These are phyloP conservation scores for Ananas comosus DNA, from an alignment of 176 grass and related monocot species.

Conservation along the genomic window DNA sequence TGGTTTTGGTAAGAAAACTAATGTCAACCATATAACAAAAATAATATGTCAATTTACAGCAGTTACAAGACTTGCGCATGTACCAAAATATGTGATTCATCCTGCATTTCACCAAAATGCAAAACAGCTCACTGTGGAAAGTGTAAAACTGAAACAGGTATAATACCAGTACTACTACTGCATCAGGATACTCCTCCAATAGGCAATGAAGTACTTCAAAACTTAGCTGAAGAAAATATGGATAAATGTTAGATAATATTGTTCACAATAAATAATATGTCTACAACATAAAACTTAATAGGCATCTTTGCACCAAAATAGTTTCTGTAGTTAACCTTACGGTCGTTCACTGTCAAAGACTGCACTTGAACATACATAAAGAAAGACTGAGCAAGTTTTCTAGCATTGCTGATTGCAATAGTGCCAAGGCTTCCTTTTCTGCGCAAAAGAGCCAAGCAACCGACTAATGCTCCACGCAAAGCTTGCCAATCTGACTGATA, in stretches of 20 bases:
- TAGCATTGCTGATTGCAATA: slow-evolving; percentile 43
- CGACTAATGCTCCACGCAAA: slow-evolving; percentile 63
- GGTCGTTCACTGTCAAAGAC: slow-evolving; percentile 62
- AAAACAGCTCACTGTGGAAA: neutral
- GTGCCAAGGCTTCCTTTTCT: slow-evolving; percentile 53
- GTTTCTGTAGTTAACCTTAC: slow-evolving; percentile 48
- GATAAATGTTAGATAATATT: slow-evolving; percentile 8
- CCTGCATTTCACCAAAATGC: neutral
- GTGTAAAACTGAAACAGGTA: neutral
- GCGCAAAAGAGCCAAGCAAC: slow-evolving; percentile 64
- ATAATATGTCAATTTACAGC: neutral
- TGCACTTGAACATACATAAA: slow-evolving; percentile 56
- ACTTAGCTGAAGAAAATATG: slow-evolving; percentile 49
- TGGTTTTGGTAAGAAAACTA: too few relatives aligned
- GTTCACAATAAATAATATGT: slow-evolving; percentile 16
- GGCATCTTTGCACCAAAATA: slow-evolving; percentile 8
- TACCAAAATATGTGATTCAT: slow-evolving; percentile 12
- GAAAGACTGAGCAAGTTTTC: slow-evolving; percentile 61
- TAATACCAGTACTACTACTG: slow-evolving; percentile 52
- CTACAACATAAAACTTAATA: slow-evolving; percentile 10
- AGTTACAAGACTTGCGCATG: neutral
- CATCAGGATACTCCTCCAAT: slow-evolving; percentile 49
- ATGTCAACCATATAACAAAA: too few relatives aligned
- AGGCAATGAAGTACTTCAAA: slow-evolving; percentile 69
- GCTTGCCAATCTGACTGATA: slow-evolving; percentile 92